Evolutionary conservation across 768 basidiomycete genomes (phyloP), one percentile per base, ranked within the genome.

Genomic region (Naganishia randhawae): DNA sequence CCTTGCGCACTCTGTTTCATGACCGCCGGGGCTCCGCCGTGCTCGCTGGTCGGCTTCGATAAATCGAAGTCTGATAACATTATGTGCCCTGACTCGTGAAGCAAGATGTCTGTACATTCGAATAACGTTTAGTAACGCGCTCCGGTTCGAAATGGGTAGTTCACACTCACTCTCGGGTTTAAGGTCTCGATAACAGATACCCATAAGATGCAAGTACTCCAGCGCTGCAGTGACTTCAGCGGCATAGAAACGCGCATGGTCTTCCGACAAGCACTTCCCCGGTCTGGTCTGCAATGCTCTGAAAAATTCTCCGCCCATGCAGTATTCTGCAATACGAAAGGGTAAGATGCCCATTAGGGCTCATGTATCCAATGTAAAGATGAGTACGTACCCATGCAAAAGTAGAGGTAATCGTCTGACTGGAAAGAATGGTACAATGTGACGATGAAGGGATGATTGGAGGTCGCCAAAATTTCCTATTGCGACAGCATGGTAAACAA

Each of bases 61-160:
- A 99, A 85, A 82, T 99, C 96, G 81, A 99, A 99, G 81, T 99
- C 96, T 52, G 96, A 98, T 75, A 99, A 82, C 95, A 98, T 97
- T 75, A 99, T 97, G 81, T 99, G 96, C 19, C 96, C 96, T 13
- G 93, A 92, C 77, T 96, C 90, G 81, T 99, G 96, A 57, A 99
- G 83, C 19, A 99, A 84, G 76, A 99, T 99, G 80, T 99, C 96
- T 99, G 77, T 17, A 25, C 3, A 29, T 17, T 17, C 13, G 16
- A 45, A 13, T 11, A 25, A 8, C 31, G 16, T 16, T 57, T n/a
- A 53, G 35, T 25, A 22, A 3, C 8, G 11, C 25, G 19, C 14
- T 22, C 2, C 45, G 25, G 19, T 22, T 7, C 45, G n/a, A 22
- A 48, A 6, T 13, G n/a, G 45, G 35, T 6, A 37, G 32, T 41